Percentiles rank a stretch among this genome's conserved stretches.
These are phyloP conservation scores for Suhomyces kilbournensis DNA, from an alignment of 805 yeast genomes.

Conservation along the genomic window DNA sequence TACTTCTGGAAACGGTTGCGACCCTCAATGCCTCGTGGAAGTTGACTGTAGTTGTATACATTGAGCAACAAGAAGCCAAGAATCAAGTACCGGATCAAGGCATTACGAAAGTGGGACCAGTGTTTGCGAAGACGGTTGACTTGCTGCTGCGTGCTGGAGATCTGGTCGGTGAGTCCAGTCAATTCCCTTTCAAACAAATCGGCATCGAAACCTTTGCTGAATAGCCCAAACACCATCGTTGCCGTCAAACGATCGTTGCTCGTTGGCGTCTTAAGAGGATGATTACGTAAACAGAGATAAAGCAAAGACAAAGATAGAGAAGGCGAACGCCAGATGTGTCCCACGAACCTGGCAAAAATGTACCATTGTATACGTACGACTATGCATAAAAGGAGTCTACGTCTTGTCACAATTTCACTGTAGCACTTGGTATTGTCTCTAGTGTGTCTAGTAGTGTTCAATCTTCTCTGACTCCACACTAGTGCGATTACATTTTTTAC, in stretches of 20 bases:
- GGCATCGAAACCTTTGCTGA: slow-evolving; percentile 34
- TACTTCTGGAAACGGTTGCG: slow-evolving; percentile 21
- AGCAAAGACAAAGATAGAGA: too few relatives aligned
- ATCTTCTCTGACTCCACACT: neutral
- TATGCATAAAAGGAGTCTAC: neutral
- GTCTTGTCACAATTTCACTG: neutral
- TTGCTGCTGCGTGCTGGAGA: slow-evolving; percentile 25
- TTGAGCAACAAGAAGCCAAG: slow-evolving; percentile 22
- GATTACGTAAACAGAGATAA: neutral
- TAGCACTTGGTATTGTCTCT: neutral
- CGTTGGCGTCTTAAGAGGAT: neutral
- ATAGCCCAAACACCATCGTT: slow-evolving; percentile 27
- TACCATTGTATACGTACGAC: too few relatives aligned
- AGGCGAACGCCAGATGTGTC: too few relatives aligned
- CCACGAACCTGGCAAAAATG: too few relatives aligned
- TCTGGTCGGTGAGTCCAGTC: slow-evolving; percentile 33
- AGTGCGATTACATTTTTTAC: neutral
- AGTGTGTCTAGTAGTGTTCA: neutral
- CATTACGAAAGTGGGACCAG: slow-evolving; percentile 15
- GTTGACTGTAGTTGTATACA: slow-evolving; percentile 19
- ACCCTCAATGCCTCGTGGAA: slow-evolving; percentile 14
- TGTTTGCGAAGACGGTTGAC: slow-evolving; percentile 14
- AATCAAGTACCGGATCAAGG: slow-evolving; percentile 15
- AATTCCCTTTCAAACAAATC: slow-evolving; percentile 43
- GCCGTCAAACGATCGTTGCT: neutral